phyloP scores from a whole-genome alignment of 129 eudicot genomes.

The Flaveria sonorensis region DNA sequence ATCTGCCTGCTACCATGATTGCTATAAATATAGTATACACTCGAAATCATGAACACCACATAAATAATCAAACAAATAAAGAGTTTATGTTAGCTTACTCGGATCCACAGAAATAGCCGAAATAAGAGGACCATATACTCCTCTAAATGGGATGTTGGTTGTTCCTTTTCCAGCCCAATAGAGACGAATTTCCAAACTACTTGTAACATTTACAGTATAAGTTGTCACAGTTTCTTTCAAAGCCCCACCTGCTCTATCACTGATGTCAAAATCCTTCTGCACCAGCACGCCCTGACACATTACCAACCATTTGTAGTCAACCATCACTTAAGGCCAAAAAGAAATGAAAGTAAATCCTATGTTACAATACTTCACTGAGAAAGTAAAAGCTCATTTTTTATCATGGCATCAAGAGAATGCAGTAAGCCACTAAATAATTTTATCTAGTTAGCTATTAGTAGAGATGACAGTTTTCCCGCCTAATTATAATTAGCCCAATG shows the following conservation, averaged over 20 bases:
- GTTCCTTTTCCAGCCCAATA: conserved; percentile 90
- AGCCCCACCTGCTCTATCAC: conserved; percentile 23
- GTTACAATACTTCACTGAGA: background rate
- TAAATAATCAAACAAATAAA: background rate
- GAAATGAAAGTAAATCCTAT: background rate
- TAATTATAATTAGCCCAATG: background rate
- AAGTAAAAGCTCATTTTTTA: background rate
- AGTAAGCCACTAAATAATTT: background rate
- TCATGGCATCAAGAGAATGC: background rate
- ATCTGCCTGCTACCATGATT: background rate
- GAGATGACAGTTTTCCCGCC: background rate
- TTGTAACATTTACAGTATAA: conserved; percentile 42
- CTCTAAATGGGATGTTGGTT: conserved; percentile 73
- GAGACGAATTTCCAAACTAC: conserved; percentile 69
- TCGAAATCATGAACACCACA: background rate
- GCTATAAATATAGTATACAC: background rate
- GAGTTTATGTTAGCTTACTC: conserved; percentile 38
- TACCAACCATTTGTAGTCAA: background rate
- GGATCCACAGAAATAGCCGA: conserved; percentile 84
- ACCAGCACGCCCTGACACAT: background rate
- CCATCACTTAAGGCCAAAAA: background rate
- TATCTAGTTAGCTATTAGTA: background rate
- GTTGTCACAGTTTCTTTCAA: background rate
- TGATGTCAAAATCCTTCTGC: conserved; percentile 5
- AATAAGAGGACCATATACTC: conserved; percentile 85